phyloP scores from a whole-genome alignment of 805 yeast genomes.

The Allodekkera sacchari region DNA sequence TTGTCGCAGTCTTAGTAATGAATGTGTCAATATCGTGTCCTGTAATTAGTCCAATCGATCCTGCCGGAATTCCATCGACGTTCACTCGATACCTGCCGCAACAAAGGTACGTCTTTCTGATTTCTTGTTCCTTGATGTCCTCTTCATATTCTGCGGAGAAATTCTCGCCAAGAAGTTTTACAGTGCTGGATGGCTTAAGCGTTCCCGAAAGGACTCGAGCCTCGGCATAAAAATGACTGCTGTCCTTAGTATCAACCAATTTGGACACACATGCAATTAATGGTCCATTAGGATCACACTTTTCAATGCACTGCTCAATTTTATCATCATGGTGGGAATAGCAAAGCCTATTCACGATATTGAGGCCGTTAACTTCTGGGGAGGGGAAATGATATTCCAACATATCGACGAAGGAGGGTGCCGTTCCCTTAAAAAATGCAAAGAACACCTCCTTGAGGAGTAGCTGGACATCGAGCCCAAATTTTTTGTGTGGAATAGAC shows the following conservation, averaged over 20 bases:
- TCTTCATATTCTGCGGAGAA: constrained; percentile 42
- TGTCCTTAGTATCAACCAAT: constrained; percentile 47
- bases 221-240: constrained; percentile 42
- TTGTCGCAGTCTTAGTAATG: constrained; percentile 54
- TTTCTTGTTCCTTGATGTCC: constrained; percentile 35
- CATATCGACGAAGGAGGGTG: constrained; percentile 46
- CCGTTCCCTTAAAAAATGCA: constrained; percentile 42
- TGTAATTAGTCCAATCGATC: constrained; percentile 58
- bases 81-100: constrained; percentile 65
- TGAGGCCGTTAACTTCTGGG: constrained; percentile 27
- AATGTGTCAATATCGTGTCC: constrained; percentile 47
- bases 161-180: constrained; percentile 51
- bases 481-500: constrained; percentile 28
- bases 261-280: constrained; percentile 50
- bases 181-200: constrained; percentile 35
- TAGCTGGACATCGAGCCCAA: constrained; percentile 49
- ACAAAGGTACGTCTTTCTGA: constrained; percentile 41
- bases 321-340: constrained; percentile 6
- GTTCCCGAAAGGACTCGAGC: constrained; percentile 59
- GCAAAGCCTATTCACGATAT: constrained; percentile 18
- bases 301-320: constrained; percentile 13
- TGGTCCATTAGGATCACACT: constrained; percentile 33
- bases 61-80: constrained; percentile 46
- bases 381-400: constrained; percentile 26
- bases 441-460: constrained; percentile 47